Evolutionary conservation across 2,329 filamentous ascomycete genomes (phyloP), one percentile per base, ranked within the genome.

Genomic region (Colletotrichum sp.): DNA sequence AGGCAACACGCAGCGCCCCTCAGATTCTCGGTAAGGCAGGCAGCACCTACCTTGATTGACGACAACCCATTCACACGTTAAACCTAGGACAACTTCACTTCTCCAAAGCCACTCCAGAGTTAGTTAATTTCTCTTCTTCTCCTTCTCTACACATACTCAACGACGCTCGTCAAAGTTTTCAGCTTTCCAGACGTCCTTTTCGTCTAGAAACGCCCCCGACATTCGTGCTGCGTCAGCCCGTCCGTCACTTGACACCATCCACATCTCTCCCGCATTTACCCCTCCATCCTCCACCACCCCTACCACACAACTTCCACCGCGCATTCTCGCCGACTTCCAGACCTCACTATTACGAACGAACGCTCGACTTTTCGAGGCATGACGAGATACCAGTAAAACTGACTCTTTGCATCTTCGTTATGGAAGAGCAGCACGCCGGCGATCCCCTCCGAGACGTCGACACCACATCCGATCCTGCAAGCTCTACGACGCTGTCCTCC

Each of bases 391-490:
- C 75, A 77, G 72, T 76, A 78, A 80, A 80, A 80, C 83, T 84
- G 80, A 82, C 80, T 78, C 76, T 79, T 81, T 81, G 79, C 81
- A 82, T 81, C 84, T 70, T 85, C 87, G 87, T 88, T 84, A 91
- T 90, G 89, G 89, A 90, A 89, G 84, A 86, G 85, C 85, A 87
- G 85, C 78, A 80, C 79, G 71, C 34, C 67, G 64, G 60, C 77
- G 65, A 72, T 72, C 57, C 69, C 39, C 55, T 52, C n/a, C 69
- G 24, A 69, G 72, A 71, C 65, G 62, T 64, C 78, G 66, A 73
- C 69, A 44, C 55, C 68, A 65, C 49, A 57, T 55, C 71, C 64
- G 78, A 81, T 32, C 78, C 81, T 24, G 79, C 80, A 71, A 79
- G 79, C 75, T 83, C 69, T 39, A 71, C 71, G 21, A 75, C 75